phyloP scores from a whole-genome alignment of 2,329 filamentous ascomycete species.

The Trichoderma gracile region DNA sequence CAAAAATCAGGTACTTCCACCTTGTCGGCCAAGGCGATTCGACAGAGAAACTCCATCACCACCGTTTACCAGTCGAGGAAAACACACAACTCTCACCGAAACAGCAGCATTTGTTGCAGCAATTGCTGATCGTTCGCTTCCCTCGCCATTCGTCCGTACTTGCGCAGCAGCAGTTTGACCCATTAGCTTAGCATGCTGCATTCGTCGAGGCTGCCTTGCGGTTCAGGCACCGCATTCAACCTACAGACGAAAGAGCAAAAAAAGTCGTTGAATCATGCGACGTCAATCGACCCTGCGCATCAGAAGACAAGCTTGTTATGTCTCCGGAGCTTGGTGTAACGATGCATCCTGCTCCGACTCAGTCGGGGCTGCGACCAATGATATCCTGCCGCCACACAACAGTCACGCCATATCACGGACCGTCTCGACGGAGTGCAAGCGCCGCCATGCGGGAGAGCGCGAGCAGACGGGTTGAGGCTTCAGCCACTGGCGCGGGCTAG shows the following conservation, averaged over 20 bases:
- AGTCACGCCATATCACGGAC: conserved; percentile 14
- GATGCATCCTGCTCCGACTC: background rate
- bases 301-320: background rate
- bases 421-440: background rate
- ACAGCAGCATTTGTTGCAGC: background rate
- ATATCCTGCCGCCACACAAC: background rate
- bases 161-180: background rate
- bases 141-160: too few species aligned
- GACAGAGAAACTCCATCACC: too few species aligned
- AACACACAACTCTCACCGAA: too few species aligned
- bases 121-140: background rate
- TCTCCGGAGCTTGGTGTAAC: background rate
- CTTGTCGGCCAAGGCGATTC: too few species aligned
- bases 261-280: background rate
- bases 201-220: background rate
- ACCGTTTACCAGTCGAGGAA: too few species aligned
- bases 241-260: background rate
- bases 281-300: background rate
- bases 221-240: background rate
- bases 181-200: background rate
- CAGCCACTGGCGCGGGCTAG: background rate
- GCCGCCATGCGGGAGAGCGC: background rate
- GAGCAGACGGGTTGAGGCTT: background rate
- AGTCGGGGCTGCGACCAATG: background rate
- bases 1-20: too few species aligned